Conservation (phyloP, 2,329 filamentous ascomycete genomes). For the Fusarium ambrosium region DNA sequence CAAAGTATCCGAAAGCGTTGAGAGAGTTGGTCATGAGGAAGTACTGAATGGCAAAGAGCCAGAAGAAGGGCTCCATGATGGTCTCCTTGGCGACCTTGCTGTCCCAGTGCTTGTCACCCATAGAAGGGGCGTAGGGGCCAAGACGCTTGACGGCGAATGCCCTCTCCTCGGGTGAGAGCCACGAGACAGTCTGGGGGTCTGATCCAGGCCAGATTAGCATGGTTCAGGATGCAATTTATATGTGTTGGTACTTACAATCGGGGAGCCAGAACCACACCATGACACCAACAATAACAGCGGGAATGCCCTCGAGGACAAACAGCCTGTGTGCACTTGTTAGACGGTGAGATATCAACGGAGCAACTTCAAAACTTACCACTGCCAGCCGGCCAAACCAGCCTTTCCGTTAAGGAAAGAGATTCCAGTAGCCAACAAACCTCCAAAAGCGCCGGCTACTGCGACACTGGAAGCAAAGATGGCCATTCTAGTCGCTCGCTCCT, state of each 20-base stretch:
- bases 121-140: constrained; percentile 51
- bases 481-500: constrained; percentile 70
- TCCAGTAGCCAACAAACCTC: constrained; percentile 68
- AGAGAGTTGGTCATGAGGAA: constrained; percentile 53
- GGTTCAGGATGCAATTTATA: rapidly evolving
- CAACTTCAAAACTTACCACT: constrained; percentile 45
- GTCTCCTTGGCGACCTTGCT: constrained; percentile 50
- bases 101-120: constrained; percentile 53
- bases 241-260: constrained; percentile 40
- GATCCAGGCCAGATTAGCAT: neutral
- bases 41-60: constrained; percentile 50
- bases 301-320: constrained; percentile 67
- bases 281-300: constrained; percentile 49
- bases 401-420: constrained; percentile 63
- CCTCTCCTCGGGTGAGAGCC: constrained; percentile 51
- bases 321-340: constrained; percentile 59
- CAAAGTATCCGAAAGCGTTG: constrained; percentile 54
- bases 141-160: constrained; percentile 53
- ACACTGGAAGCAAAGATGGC: constrained; percentile 72
- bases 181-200: constrained; percentile 51
- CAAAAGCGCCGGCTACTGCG: constrained; percentile 71
- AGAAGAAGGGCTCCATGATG: constrained; percentile 51
- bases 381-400: constrained; percentile 67
- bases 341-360: rapidly evolving
- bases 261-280: constrained; percentile 51